Conservation (phyloP, 2,329 filamentous ascomycete genomes). For the Exophiala lecanii-corni region DNA sequence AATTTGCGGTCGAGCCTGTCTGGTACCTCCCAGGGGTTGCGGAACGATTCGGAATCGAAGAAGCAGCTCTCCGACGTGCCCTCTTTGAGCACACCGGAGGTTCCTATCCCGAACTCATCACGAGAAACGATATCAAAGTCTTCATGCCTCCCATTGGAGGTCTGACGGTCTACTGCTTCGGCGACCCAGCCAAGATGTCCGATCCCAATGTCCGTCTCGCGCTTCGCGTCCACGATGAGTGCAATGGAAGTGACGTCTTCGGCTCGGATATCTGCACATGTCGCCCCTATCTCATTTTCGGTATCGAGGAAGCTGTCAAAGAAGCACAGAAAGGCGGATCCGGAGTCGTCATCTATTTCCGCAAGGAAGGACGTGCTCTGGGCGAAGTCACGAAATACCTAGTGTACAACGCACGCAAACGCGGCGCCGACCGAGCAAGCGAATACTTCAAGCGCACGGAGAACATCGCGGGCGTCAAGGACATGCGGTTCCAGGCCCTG, state of each 20-base stretch:
- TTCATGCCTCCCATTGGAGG: conserved; percentile 95
- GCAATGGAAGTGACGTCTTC: conserved; percentile 96
- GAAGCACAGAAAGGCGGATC: conserved; percentile 91
- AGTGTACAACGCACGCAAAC: conserved; percentile 56
- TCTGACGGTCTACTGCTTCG: conserved; percentile 94
- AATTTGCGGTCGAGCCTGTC: conserved; percentile 92
- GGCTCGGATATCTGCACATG: conserved; percentile 98
- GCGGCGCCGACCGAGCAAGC: conserved; percentile 55
- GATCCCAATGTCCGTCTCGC: conserved; percentile 77
- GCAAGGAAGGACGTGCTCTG: conserved; percentile 90
- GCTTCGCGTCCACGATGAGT: conserved; percentile 80
- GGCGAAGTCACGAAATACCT: conserved; percentile 90
- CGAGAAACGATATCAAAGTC: conserved; percentile 86
- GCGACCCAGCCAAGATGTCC: conserved; percentile 88
- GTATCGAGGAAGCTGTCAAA: conserved; percentile 95
- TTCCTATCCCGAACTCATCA: conserved; percentile 95
- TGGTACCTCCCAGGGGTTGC: conserved; percentile 87
- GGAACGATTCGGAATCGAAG: conserved; percentile 89
- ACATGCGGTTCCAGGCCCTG: conserved; percentile 95
- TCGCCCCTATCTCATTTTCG: conserved; percentile 85
- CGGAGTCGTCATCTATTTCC: conserved; percentile 96
- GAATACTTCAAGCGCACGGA: conserved; percentile 98
- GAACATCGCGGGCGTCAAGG: conserved; percentile 93
- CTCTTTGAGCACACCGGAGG: conserved; percentile 95
- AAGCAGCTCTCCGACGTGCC: conserved; percentile 76